phyloP scores from a whole-genome alignment of 495 filamentous ascomycete species.

The Penicillium tannophilum region DNA sequence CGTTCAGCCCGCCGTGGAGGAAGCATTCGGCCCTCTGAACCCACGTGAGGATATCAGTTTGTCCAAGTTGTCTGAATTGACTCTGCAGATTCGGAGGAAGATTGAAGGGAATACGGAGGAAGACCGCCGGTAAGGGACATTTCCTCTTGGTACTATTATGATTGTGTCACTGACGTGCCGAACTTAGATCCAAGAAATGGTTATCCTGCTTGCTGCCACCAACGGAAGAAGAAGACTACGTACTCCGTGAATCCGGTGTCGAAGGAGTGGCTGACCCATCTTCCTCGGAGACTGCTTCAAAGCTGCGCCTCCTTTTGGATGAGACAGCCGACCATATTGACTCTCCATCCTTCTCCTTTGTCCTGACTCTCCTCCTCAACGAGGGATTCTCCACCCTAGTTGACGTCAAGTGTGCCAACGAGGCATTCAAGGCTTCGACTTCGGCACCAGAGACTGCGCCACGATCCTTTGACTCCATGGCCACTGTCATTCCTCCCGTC shows the following conservation, averaged over 20 bases:
- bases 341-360: slow-evolving; percentile 82
- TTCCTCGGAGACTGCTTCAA: slow-evolving; percentile 47
- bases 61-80: slow-evolving; percentile 74
- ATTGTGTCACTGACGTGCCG: slow-evolving; percentile 6
- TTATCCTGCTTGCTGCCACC: slow-evolving; percentile 83
- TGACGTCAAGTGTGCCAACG: slow-evolving; percentile 72
- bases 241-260: slow-evolving; percentile 83
- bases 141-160: not conserved
- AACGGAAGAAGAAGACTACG: slow-evolving; percentile 70
- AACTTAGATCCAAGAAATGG: slow-evolving; percentile 62
- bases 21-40: slow-evolving; percentile 81
- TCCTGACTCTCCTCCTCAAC: slow-evolving; percentile 83
- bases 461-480: slow-evolving; percentile 45
- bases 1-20: slow-evolving; percentile 77
- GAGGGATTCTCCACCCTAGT: slow-evolving; percentile 80
- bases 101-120: slow-evolving; percentile 77
- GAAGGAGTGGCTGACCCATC: slow-evolving; percentile 52
- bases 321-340: slow-evolving; percentile 96
- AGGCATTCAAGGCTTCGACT: slow-evolving; percentile 69
- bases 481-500: slow-evolving; percentile 38
- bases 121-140: slow-evolving; percentile 58
- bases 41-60: slow-evolving; percentile 86
- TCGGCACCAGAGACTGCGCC: slow-evolving; percentile 45
- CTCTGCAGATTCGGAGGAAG: slow-evolving; percentile 73
- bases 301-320: slow-evolving; percentile 85